Percentiles rank a stretch among this genome's conserved stretches.
These are phyloP conservation scores for Biscogniauxia marginata DNA, from an alignment of 2,329 filamentous ascomycete species.

Conservation along the genomic window DNA sequence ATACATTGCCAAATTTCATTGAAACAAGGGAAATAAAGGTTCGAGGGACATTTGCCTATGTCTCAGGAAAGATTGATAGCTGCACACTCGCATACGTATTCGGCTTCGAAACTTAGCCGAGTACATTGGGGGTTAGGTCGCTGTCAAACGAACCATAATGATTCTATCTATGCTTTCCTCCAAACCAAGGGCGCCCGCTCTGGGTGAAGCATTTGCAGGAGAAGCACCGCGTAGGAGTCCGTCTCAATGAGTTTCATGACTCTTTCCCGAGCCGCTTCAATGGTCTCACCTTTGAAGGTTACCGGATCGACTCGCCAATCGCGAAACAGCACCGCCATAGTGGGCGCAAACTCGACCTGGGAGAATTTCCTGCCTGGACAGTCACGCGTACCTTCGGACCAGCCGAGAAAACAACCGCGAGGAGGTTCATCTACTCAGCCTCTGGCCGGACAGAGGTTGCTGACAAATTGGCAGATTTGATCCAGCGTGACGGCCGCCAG, in stretches of 20 bases:
- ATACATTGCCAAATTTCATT: too few relatives aligned
- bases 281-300: constrained; percentile 6
- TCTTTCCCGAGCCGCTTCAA: constrained; percentile 6
- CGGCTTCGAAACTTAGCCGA: too few relatives aligned
- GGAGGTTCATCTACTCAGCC: constrained; percentile 15
- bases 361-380: constrained; percentile 35
- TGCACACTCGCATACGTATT: too few relatives aligned
- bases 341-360: constrained; percentile 33
- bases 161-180: too few relatives aligned
- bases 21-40: too few relatives aligned
- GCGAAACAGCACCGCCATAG: constrained; percentile 15
- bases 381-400: constrained; percentile 32
- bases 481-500: constrained; percentile 22
- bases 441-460: too few relatives aligned
- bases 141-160: too few relatives aligned
- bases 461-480: constrained; percentile 8
- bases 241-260: constrained; percentile 15
- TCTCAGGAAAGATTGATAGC: too few relatives aligned
- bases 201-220: constrained; percentile 23
- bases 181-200: constrained; percentile 19
- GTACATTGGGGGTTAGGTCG: too few relatives aligned
- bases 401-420: constrained; percentile 26
- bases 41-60: too few relatives aligned
- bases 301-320: constrained; percentile 17
- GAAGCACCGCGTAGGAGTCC: constrained; percentile 14